Conservation (phyloP, 2,329 filamentous ascomycete species). For the Cordyceps cateniannulata region DNA sequence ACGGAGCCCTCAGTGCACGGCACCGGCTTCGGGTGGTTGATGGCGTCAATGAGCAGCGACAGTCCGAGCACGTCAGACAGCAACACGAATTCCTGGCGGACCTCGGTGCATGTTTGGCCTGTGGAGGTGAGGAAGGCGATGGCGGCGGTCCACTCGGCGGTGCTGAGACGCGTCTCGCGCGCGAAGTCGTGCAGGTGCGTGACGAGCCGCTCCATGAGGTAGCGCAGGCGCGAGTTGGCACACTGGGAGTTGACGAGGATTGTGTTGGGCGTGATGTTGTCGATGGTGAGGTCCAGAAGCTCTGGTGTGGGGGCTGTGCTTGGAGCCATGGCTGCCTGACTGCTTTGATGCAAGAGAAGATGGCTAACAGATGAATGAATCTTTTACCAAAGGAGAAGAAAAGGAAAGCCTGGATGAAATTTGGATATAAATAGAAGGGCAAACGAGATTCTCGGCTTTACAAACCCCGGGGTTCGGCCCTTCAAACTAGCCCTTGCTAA, state of each 20-base stretch:
- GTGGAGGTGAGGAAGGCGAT: constrained; percentile 62
- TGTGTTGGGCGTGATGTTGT: constrained; percentile 70
- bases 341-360: not conserved
- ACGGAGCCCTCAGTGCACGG: constrained; percentile 67
- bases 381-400: not conserved
- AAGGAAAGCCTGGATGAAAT: too few relatives aligned
- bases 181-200: constrained; percentile 72
- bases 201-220: constrained; percentile 63
- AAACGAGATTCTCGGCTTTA: not conserved
- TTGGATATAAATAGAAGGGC: not conserved
- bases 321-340: not conserved
- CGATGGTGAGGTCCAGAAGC: constrained; percentile 53
- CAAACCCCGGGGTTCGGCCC: not conserved
- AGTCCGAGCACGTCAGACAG: constrained; percentile 69
- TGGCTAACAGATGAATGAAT: not conserved
- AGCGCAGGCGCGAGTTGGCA: constrained; percentile 54
- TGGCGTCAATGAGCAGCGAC: constrained; percentile 67
- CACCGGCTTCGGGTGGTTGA: constrained; percentile 68
- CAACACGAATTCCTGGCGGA: constrained; percentile 68
- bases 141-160: constrained; percentile 66
- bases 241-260: constrained; percentile 63
- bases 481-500: not conserved
- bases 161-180: constrained; percentile 65
- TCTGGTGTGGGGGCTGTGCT: not conserved
- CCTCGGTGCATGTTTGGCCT: constrained; percentile 64